Conservation (phyloP, 345 rosid genomes). For the Eucalyptus erythrocorys region DNA sequence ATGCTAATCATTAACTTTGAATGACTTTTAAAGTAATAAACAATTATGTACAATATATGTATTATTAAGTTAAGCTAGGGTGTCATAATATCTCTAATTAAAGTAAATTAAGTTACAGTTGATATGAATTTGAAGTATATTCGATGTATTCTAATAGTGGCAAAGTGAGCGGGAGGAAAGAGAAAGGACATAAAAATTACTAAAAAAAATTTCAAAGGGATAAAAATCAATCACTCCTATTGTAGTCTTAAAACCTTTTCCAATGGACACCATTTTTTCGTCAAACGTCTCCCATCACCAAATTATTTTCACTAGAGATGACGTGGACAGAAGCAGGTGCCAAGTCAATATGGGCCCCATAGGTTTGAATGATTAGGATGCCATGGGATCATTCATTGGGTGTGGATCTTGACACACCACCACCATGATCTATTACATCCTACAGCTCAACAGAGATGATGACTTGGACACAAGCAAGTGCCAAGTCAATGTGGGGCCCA, state of each 20-base stretch:
- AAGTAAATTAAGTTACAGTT: neutral
- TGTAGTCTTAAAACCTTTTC: neutral
- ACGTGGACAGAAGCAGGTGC: neutral
- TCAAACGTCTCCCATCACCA: neutral
- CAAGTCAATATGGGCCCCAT: neutral
- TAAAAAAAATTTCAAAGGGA: neutral
- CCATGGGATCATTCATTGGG: neutral
- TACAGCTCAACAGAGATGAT: neutral
- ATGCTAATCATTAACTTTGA: neutral
- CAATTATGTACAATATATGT: neutral
- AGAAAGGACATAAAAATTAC: neutral
- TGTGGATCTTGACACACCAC: neutral
- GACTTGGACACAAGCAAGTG: neutral
- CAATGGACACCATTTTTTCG: neutral
- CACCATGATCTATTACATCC: neutral
- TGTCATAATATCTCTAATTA: neutral
- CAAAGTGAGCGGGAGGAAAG: neutral
- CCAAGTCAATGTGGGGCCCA: neutral
- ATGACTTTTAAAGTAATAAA: neutral
- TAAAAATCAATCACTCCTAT: neutral
- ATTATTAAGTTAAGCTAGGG: neutral
- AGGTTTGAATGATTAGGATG: neutral
- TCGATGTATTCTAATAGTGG: neutral
- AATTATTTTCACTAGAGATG: neutral
- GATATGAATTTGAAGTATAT: neutral